Conservation (phyloP, 2,329 filamentous ascomycete genomes). For the Nemania serpens region DNA sequence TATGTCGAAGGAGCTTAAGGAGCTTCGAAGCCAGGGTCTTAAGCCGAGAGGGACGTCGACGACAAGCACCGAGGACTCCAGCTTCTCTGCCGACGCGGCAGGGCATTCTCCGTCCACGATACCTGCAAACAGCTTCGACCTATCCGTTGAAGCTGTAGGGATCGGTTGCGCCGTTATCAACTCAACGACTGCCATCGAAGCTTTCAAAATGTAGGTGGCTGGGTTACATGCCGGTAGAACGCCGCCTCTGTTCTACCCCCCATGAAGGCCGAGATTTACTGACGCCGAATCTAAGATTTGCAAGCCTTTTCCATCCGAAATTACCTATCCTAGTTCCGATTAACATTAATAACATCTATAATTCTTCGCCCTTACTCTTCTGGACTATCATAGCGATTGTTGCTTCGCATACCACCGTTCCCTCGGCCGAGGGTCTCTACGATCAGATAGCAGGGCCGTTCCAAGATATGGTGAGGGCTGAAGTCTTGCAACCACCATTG, state of each 20-base stretch:
- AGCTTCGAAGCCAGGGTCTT: conserved; percentile 36
- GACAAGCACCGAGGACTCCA: conserved; percentile 32
- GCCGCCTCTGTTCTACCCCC: background rate
- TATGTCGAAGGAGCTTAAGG: conserved; percentile 41
- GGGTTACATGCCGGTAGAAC: background rate
- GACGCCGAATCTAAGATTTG: conserved; percentile 30
- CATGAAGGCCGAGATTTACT: background rate
- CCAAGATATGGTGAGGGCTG: conserved; percentile 28
- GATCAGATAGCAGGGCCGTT: conserved; percentile 34
- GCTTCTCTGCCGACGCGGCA: conserved; percentile 30
- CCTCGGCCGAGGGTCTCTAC: conserved; percentile 30
- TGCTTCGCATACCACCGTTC: conserved; percentile 26
- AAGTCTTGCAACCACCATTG: conserved; percentile 35
- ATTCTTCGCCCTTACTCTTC: conserved; percentile 38
- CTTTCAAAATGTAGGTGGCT: conserved; percentile 34
- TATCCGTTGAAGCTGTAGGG: conserved; percentile 31
- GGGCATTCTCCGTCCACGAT: conserved; percentile 21
- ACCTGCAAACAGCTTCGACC: conserved; percentile 33
- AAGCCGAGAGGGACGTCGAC: conserved; percentile 28
- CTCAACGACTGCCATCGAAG: conserved; percentile 30
- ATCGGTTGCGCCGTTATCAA: conserved; percentile 28
- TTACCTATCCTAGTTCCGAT: conserved; percentile 39
- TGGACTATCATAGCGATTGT: conserved; percentile 39
- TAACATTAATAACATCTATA: conserved; percentile 34
- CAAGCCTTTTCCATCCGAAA: conserved; percentile 33